Conservation (phyloP, 2,329 filamentous ascomycete genomes). For the Elsinoe batatas region DNA sequence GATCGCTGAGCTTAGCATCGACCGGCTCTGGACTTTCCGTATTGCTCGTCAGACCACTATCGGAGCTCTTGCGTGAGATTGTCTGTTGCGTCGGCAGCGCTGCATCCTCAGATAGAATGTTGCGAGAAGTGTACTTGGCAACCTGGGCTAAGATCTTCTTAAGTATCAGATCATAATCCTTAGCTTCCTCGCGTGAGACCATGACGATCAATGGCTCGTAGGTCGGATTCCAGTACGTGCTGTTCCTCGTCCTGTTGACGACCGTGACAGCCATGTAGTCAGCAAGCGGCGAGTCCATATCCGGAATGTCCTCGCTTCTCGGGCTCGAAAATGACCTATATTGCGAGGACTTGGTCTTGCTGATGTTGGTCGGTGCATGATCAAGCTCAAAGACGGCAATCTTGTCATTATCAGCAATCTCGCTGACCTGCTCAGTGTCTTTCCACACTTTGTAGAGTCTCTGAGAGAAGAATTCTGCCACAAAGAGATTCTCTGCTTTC, state of each 20-base stretch:
- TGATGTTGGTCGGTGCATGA: conserved; percentile 64
- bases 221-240: background rate
- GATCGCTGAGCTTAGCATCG: conserved; percentile 55
- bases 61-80: conserved; percentile 8
- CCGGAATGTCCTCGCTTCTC: conserved; percentile 38
- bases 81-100: background rate
- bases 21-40: conserved; percentile 18
- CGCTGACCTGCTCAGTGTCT: conserved; percentile 57
- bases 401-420: conserved; percentile 52
- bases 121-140: conserved; percentile 55
- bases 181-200: conserved; percentile 62
- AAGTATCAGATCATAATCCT: conserved; percentile 59
- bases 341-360: conserved; percentile 12
- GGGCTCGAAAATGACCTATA: conserved; percentile 14
- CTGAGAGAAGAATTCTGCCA: conserved; percentile 69
- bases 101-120: conserved; percentile 35
- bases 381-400: conserved; percentile 72
- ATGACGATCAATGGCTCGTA: conserved; percentile 54
- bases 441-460: conserved; percentile 83
- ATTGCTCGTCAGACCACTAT: conserved; percentile 19
- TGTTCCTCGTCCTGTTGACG: conserved; percentile 30
- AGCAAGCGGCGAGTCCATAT: conserved; percentile 52
- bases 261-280: conserved; percentile 62
- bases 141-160: conserved; percentile 71
- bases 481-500: conserved; percentile 55